A percentile compares a stretch with the other conserved stretches of the same genome.
These are phyloP conservation scores for Suillus paluster DNA, from an alignment of 768 basidiomycete genomes.

Conservation along the genomic window DNA sequence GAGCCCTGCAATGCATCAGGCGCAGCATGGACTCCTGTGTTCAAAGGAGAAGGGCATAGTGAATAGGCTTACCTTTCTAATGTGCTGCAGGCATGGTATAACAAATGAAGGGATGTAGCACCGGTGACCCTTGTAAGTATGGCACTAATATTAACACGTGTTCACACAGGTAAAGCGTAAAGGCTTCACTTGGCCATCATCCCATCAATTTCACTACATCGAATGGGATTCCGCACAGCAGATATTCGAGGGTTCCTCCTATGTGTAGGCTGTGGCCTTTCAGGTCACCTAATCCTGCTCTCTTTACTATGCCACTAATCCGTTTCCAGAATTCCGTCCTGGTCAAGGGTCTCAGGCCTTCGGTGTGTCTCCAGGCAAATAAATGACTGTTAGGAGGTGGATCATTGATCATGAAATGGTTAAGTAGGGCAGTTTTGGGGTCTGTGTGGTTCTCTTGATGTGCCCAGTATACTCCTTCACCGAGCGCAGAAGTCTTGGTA, in stretches of 20 bases:
- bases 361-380: slow-evolving; percentile 31
- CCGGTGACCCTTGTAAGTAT: slow-evolving; percentile 26
- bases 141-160: slow-evolving; percentile 32
- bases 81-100: slow-evolving; percentile 21
- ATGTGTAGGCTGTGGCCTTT: slow-evolving; percentile 36
- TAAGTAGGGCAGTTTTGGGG: slow-evolving; percentile 24
- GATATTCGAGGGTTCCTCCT: slow-evolving; percentile 31
- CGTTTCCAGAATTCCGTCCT: slow-evolving; percentile 28
- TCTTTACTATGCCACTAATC: slow-evolving; percentile 14
- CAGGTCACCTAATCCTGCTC: background rate
- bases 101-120: background rate
- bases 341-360: slow-evolving; percentile 28
- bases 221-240: slow-evolving; percentile 32
- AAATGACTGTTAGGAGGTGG: too few relatives aligned
- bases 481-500: too few relatives aligned
- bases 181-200: slow-evolving; percentile 38
- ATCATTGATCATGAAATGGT: slow-evolving; percentile 27
- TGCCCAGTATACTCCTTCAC: too few relatives aligned
- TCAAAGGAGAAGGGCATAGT: slow-evolving; percentile 1
- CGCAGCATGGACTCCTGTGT: too few relatives aligned
- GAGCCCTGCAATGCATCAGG: too few relatives aligned
- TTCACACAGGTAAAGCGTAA: slow-evolving; percentile 32
- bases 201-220: slow-evolving; percentile 39
- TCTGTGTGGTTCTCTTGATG: slow-evolving; percentile 20
- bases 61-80: too few relatives aligned